Conservation (phyloP, 192 early-diverging fungal genomes). For the Coemansia sp. region DNA sequence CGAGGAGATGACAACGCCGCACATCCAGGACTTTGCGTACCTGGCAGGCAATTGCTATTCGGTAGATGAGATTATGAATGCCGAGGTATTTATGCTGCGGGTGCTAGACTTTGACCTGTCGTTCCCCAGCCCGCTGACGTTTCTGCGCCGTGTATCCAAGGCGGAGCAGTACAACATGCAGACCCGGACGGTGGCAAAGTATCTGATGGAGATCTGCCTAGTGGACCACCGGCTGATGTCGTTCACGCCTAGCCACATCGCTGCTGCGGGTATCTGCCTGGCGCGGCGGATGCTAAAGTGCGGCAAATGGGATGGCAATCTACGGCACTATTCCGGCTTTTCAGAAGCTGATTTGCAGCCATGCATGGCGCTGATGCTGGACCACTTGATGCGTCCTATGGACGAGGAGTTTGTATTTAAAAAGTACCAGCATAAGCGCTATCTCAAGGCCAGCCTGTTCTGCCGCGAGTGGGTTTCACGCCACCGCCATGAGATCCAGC, state of each 20-base stretch:
- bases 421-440: constrained; percentile 81
- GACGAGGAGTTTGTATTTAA: constrained; percentile 70
- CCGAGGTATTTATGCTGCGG: constrained; percentile 89
- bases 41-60: constrained; percentile 78
- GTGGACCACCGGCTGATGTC: constrained; percentile 79
- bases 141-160: constrained; percentile 84
- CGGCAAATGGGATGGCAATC: constrained; percentile 71
- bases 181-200: constrained; percentile 91
- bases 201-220: constrained; percentile 91
- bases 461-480: constrained; percentile 75
- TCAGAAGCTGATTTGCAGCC: constrained; percentile 64
- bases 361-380: constrained; percentile 66
- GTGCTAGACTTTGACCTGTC: constrained; percentile 83
- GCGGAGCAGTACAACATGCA: constrained; percentile 87
- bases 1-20: constrained; percentile 86
- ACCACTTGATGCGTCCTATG: constrained; percentile 58
- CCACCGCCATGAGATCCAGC: constrained; percentile 30
- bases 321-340: constrained; percentile 81
- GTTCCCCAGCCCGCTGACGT: constrained; percentile 90
- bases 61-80: constrained; percentile 81
- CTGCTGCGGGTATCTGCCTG: constrained; percentile 77
- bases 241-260: constrained; percentile 67
- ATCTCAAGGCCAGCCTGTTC: constrained; percentile 79
- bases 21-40: constrained; percentile 79
- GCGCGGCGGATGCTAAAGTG: constrained; percentile 77